A percentile compares a stretch with the other conserved stretches of the same genome.
phyloP scores from a whole-genome alignment of 2,329 filamentous ascomycete genomes.

The Neopestalotiopsis sp. region DNA sequence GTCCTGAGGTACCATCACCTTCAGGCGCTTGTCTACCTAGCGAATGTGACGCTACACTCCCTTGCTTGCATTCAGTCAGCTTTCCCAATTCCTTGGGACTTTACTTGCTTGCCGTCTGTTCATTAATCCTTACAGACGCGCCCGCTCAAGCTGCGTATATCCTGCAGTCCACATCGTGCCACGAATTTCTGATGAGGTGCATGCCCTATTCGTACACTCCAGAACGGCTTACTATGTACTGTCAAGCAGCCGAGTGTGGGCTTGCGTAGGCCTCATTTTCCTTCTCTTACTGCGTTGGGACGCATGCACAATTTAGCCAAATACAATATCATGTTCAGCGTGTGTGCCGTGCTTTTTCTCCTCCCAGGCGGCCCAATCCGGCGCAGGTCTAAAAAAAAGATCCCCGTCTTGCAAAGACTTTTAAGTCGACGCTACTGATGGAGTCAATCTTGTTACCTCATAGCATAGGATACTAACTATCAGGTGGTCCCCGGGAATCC shows the following conservation, averaged over 20 bases:
- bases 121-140: not conserved
- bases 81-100: constrained; percentile 12
- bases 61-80: not conserved
- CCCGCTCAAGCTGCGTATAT: not conserved
- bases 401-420: not conserved
- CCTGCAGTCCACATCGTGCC: constrained; percentile 2
- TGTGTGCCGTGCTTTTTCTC: not conserved
- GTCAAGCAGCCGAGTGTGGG: not conserved
- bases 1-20: not conserved
- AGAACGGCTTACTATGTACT: not conserved
- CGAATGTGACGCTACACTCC: constrained; percentile 1
- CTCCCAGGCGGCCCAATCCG: not conserved
- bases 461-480: not conserved
- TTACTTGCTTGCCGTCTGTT: not conserved
- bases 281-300: not conserved
- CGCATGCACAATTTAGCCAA: not conserved
- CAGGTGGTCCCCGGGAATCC: not conserved
- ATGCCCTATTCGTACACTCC: constrained; percentile 8
- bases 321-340: not conserved
- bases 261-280: constrained; percentile 14
- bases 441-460: not conserved
- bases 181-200: constrained; percentile 1
- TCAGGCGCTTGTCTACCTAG: constrained; percentile 4
- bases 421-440: not conserved
- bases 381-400: not conserved